Conservation (phyloP, 768 basidiomycete species). For the Mycena kentingensis region DNA sequence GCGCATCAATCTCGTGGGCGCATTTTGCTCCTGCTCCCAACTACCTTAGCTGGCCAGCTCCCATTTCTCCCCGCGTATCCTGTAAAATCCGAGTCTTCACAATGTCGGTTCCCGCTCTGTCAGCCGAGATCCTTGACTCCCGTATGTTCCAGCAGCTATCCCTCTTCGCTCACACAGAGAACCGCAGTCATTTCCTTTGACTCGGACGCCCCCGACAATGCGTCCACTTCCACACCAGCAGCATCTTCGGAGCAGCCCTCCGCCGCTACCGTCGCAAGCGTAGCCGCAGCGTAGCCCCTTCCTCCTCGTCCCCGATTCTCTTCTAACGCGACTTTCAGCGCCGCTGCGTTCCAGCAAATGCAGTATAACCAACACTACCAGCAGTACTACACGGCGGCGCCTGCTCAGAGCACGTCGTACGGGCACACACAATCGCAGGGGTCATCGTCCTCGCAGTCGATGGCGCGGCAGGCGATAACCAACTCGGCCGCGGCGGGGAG, state of each 20-base stretch:
- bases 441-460: conserved; percentile 9
- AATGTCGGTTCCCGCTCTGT: not conserved
- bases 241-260: too few relatives aligned
- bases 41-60: too few relatives aligned
- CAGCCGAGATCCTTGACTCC: not conserved
- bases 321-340: not conserved
- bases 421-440: not conserved
- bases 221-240: not conserved
- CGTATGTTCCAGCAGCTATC: not conserved
- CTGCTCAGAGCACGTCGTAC: not conserved
- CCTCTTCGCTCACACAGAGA: not conserved
- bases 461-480: conserved; percentile 17
- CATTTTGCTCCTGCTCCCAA: too few relatives aligned
- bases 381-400: conserved; percentile 13
- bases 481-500: conserved; percentile 5
- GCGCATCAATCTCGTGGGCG: too few relatives aligned
- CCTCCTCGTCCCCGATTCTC: not conserved
- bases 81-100: not conserved
- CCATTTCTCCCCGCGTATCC: too few relatives aligned
- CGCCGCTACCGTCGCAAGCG: not conserved
- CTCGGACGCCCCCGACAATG: not conserved
- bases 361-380: conserved; percentile 3
- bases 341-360: not conserved
- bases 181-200: not conserved
- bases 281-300: not conserved